These are phyloP conservation scores for Oryza longistaminata DNA, from an alignment of 176 grass and related monocot genomes.

Conservation along the genomic window DNA sequence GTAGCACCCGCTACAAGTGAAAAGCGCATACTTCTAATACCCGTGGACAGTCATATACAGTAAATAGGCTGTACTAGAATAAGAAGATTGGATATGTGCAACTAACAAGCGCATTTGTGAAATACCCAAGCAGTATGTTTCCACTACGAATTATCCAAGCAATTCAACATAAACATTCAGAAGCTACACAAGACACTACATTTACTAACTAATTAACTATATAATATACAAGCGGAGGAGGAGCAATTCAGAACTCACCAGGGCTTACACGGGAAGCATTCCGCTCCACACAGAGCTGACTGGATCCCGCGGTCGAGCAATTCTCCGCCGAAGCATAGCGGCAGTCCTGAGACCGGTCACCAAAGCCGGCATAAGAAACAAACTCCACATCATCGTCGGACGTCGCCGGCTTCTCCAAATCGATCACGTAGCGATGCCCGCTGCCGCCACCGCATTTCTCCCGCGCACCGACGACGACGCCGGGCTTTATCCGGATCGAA, in stretches of 20 bases:
- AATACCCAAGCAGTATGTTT: neutral
- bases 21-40: neutral
- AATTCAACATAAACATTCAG: neutral
- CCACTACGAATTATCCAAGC: neutral
- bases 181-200: neutral
- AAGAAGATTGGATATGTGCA: neutral
- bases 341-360: constrained; percentile 1
- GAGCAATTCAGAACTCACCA: constrained; percentile 22
- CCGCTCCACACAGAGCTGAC: neutral
- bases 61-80: neutral
- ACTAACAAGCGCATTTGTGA: neutral
- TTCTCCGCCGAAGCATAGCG: constrained; percentile 8
- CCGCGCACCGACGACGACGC: neutral
- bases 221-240: neutral
- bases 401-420: neutral
- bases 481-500: neutral
- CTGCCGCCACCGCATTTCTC: neutral
- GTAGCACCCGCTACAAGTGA: neutral
- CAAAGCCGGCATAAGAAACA: neutral
- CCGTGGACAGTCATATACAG: neutral
- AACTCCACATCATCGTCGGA: neutral
- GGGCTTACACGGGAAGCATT: constrained; percentile 24
- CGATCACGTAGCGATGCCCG: neutral
- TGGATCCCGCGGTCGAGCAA: constrained; percentile 5
- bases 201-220: neutral